These are phyloP conservation scores for Pythium sukuiense DNA, from an alignment of 352 stramenopile genomes.

Conservation along the genomic window DNA sequence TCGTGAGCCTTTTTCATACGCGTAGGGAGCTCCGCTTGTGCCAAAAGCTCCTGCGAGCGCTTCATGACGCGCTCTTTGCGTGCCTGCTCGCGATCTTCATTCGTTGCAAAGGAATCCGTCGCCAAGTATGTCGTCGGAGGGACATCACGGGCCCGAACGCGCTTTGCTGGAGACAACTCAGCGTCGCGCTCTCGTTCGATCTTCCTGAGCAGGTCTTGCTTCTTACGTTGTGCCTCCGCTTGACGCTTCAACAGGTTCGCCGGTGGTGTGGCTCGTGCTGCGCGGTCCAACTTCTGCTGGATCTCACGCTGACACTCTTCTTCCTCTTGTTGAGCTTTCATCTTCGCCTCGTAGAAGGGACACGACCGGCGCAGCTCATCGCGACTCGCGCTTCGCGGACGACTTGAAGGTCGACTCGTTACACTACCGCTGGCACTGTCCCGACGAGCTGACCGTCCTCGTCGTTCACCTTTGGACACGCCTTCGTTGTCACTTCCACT, in stretches of 20 bases:
- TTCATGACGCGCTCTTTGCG: conserved; percentile 53
- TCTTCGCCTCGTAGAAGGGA: conserved; percentile 68
- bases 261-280: conserved; percentile 43
- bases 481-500: background rate
- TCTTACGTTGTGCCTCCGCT: conserved; percentile 37
- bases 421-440: conserved; percentile 1
- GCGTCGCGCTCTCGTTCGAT: conserved; percentile 39
- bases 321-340: conserved; percentile 39
- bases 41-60: conserved; percentile 47
- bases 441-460: conserved; percentile 1
- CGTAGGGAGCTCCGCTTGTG: conserved; percentile 43
- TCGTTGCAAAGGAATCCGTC: conserved; percentile 20
- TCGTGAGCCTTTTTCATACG: conserved; percentile 44
- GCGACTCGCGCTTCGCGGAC: conserved; percentile 24
- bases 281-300: conserved; percentile 39
- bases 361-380: conserved; percentile 38
- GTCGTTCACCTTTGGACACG: background rate
- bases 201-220: conserved; percentile 37
- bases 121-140: conserved; percentile 55
- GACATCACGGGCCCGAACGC: conserved; percentile 47
- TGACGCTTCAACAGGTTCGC: conserved; percentile 58
- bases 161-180: conserved; percentile 40
- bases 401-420: conserved; percentile 8
- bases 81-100: conserved; percentile 35
- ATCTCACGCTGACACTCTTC: conserved; percentile 17